phyloP scores from a whole-genome alignment of 441 rosid species.

The Croton laevigatus region DNA sequence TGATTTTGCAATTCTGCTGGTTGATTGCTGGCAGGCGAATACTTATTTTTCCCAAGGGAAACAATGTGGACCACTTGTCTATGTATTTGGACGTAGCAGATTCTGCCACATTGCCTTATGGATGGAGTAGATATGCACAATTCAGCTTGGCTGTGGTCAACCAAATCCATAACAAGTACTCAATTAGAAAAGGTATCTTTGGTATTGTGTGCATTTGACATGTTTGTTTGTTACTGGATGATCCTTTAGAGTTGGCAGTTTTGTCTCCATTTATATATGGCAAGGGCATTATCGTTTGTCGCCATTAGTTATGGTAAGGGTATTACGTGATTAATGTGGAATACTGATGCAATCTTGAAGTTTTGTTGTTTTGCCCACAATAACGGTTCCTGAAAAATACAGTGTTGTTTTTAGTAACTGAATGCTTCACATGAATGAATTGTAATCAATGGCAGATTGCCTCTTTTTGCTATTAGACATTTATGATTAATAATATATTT shows the following conservation, averaged over 20 bases:
- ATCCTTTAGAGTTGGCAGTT: neutral
- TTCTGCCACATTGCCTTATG: conserved; percentile 65
- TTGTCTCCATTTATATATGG: neutral
- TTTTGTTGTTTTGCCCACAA: neutral
- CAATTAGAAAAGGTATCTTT: conserved; percentile 77
- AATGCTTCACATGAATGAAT: neutral
- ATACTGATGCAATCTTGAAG: conserved; percentile 1
- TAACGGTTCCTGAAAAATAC: neutral
- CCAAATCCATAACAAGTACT: conserved; percentile 60
- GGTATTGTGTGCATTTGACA: neutral
- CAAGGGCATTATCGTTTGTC: neutral
- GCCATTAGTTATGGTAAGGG: neutral
- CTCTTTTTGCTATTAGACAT: neutral
- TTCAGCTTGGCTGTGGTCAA: conserved; percentile 83
- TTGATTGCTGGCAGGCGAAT: conserved; percentile 60
- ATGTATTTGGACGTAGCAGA: conserved; percentile 96
- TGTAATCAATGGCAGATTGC: neutral
- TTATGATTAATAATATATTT: neutral
- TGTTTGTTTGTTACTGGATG: conserved; percentile 3
- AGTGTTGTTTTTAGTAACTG: neutral
- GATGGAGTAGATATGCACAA: conserved; percentile 95
- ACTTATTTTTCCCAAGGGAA: conserved; percentile 88
- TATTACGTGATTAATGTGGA: neutral
- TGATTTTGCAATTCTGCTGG: conserved; percentile 15
- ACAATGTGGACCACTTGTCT: conserved; percentile 91